Base-by-base conservation (phyloP, 2,329 filamentous ascomycete species). In the Stylonectria norvegica region DNA sequence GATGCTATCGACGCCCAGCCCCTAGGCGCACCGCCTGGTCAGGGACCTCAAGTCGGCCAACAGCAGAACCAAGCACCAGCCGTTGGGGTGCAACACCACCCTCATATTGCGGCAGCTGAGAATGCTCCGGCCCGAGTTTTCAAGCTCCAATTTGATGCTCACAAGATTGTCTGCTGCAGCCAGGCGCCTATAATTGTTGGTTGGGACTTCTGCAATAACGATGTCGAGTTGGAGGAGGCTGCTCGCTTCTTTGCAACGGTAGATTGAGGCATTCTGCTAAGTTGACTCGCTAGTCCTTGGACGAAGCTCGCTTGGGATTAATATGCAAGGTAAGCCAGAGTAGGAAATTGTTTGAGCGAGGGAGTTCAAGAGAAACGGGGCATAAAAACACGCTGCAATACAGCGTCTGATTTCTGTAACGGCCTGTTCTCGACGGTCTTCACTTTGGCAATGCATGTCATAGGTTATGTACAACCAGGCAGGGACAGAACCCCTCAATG, bases 181-280 rank as follows among this genome's bases (percentile, higher is more conserved):
- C 90, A 97, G 63, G 89, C 93, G 41, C 83, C 83, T 27, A 81
- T 85, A 12, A 97, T 98, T 58, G 89, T 97, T 1, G 93, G 90
- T 0, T 98, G 93, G 93, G 93, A 98, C 64, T 98, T 97, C 73
- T 93, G 89, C 43, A 88, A 89, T 52, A 85, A 81, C 4, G 90
- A 98, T 50, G 66, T 77, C 40, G 85, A 94, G 53, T 77, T 96
- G 38, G 79, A 88, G 40, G 83, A 87, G 59, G 86, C 85, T 5
- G 80, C 81, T 49, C 76, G 78, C 23, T 94, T 95, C 59, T 95
- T 95, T 61, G 81, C 75, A 38, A 73, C 77, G 3, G 70, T 83
- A 29, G 75, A 67, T 40, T 67, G 50, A 52, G 31, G 10, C n/a
- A n/a, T n/a, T n/a, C n/a, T n/a, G n/a, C n/a, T n/a, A n/a, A n/a